Evolutionary conservation across 2,329 filamentous ascomycete genomes (phyloP), one percentile per base, ranked within the genome.

Genomic region (Blastomyces silverae): DNA sequence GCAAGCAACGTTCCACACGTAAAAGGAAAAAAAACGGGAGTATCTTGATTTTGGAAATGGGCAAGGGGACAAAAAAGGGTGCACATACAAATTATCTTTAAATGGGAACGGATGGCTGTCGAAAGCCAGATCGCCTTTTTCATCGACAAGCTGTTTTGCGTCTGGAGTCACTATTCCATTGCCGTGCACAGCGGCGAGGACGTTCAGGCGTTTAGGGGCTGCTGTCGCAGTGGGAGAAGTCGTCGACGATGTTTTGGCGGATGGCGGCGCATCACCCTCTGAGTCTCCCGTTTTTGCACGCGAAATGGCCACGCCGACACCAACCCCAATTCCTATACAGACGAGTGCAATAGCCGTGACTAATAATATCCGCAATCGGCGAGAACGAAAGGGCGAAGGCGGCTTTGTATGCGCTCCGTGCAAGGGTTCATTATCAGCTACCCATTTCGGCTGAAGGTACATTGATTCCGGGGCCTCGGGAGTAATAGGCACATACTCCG

Each of bases 71-170:
- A 28, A 55, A 17, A 28, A 7, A 28, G 15, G 5, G 10, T 10
- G n/a, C 31, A 34, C 58, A 60, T 46, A 60, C 42, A 46, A 8
- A 31, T 28, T 34, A 46, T 60, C 58, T 22, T 7, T 25, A 39
- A 60, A 60, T 15, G 58, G 58, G 20, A 46, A 60, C 1, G 58
- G 58, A 31, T 60, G 15, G 42, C 39, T 60, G 25, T 60, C 28
- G 25, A 60, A 60, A 25, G 22, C 58, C 2, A 60, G 5, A 48
- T 34, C 48, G 6, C 58, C 39, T 5, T 60, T 4, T 28, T 1
- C 42, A 31, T 60, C 39, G 3, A 42, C 5, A 60, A 60, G 58
- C 13, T 60, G 13, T 25, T 60, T 60, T 8, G 39, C 58, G 28
- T 48, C 58, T 1, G 58, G 17, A 7, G 58, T 48, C 46, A 60